Evolutionary conservation across 2,329 filamentous ascomycete genomes (phyloP).

Genomic region (Periconia macrospinosa): DNA sequence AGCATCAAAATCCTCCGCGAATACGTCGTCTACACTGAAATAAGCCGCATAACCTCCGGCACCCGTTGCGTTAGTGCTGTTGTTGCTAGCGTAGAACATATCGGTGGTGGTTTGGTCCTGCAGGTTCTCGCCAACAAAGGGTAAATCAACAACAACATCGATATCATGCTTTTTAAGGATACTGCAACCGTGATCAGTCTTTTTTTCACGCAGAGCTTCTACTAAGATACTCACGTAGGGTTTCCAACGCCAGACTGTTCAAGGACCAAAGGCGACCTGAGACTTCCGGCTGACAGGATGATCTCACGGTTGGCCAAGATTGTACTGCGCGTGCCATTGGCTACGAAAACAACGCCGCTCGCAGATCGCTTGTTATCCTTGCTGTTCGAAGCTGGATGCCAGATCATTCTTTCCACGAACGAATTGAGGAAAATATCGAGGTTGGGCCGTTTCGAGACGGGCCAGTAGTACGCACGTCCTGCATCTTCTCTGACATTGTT

Average conservation of each 20-base stretch:
- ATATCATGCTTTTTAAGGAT: slow-evolving; percentile 17
- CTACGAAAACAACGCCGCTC: too few relatives aligned
- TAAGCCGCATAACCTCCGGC: slow-evolving; percentile 15
- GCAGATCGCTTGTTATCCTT: too few relatives aligned
- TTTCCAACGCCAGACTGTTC: background rate
- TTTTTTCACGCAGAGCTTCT: too few relatives aligned
- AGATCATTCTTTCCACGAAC: background rate
- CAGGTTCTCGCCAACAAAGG: slow-evolving; percentile 23
- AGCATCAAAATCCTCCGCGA: background rate
- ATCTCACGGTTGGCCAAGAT: background rate
- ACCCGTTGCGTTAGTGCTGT: slow-evolving; percentile 11
- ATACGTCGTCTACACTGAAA: background rate
- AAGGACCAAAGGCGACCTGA: background rate
- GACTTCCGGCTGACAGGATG: background rate
- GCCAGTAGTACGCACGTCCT: background rate
- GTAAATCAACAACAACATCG: slow-evolving; percentile 6
- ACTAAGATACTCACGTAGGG: background rate
- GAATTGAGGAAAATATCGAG: background rate
- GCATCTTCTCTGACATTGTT: slow-evolving; percentile 38
- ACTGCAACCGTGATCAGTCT: too few relatives aligned
- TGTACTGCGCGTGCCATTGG: background rate
- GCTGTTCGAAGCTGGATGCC: background rate
- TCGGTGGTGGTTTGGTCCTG: slow-evolving; percentile 21
- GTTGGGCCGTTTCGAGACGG: background rate
- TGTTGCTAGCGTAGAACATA: slow-evolving; percentile 2